Conservation (phyloP, 192 early-diverging fungal genomes). For the Chytriomyces sp. region DNA sequence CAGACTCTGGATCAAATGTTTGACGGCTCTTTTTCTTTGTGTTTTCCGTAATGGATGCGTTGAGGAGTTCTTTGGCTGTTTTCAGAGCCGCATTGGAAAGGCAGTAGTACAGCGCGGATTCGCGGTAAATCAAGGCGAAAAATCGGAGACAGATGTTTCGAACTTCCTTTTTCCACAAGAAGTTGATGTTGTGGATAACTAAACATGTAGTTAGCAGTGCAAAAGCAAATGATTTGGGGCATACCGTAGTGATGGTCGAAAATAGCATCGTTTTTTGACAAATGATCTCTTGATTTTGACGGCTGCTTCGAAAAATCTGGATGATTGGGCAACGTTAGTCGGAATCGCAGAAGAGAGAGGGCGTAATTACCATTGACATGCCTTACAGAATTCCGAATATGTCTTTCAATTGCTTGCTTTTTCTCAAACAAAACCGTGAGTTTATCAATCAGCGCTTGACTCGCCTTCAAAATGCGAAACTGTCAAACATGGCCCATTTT, state of each 20-base stretch:
- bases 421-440: conserved; percentile 65
- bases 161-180: conserved; percentile 85
- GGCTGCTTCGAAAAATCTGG: conserved; percentile 5
- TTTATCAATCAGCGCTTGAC: conserved; percentile 63
- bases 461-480: conserved; percentile 36
- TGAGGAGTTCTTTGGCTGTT: conserved; percentile 73
- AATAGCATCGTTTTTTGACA: conserved; percentile 4
- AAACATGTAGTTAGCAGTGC: neutral
- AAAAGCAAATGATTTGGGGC: conserved; percentile 53
- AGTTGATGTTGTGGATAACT: conserved; percentile 74
- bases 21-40: neutral
- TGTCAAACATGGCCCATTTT: no score
- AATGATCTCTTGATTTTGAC: conserved; percentile 23
- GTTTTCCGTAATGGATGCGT: conserved; percentile 16
- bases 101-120: conserved; percentile 77
- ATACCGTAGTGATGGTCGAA: conserved; percentile 36
- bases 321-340: neutral
- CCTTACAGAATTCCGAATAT: conserved; percentile 42
- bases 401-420: conserved; percentile 55
- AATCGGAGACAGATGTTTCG: conserved; percentile 82
- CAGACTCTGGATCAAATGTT: conserved; percentile 12
- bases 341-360: no score
- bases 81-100: conserved; percentile 79
- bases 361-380: conserved; percentile 4
- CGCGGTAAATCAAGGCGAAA: conserved; percentile 70